Evolutionary conservation across 345 rosid genomes (phyloP).

Genomic region (Alliaria petiolata): DNA sequence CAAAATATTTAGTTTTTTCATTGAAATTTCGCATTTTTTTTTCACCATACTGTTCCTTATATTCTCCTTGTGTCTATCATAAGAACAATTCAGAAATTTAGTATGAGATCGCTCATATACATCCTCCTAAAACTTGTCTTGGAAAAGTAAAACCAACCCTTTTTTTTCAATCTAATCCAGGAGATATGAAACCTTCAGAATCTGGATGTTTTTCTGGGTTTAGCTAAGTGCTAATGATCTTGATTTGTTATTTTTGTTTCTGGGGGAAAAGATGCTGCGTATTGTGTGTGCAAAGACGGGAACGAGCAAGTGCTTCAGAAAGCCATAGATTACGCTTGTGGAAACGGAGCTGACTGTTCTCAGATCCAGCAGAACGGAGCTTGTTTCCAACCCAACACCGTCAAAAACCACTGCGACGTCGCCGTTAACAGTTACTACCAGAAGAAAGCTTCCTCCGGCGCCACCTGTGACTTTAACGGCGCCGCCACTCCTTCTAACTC

Average conservation of each 20-base stretch:
- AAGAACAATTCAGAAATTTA: background rate
- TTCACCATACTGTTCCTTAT: background rate
- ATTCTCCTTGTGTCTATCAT: background rate
- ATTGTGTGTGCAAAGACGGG: constrained; percentile 85
- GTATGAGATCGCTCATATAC: background rate
- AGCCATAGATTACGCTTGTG: constrained; percentile 84
- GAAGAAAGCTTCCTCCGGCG: constrained; percentile 31
- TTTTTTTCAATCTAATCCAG: background rate
- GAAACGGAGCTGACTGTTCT: constrained; percentile 70
- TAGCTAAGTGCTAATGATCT: background rate
- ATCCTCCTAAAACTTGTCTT: background rate
- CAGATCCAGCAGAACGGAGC: constrained; percentile 59
- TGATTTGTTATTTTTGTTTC: background rate
- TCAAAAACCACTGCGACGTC: constrained; percentile 36
- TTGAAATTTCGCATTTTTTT: no score
- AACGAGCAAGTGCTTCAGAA: constrained; percentile 59
- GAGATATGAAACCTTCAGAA: background rate
- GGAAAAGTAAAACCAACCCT: background rate
- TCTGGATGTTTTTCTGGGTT: background rate
- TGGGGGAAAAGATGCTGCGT: constrained; percentile 46
- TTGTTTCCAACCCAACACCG: constrained; percentile 84
- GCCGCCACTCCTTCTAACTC: background rate
- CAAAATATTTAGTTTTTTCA: background rate
- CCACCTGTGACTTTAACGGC: constrained; percentile 37
- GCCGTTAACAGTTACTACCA: constrained; percentile 41